These are phyloP conservation scores for Lactifluus rugatus DNA, from an alignment of 768 basidiomycete genomes.

Conservation along the genomic window DNA sequence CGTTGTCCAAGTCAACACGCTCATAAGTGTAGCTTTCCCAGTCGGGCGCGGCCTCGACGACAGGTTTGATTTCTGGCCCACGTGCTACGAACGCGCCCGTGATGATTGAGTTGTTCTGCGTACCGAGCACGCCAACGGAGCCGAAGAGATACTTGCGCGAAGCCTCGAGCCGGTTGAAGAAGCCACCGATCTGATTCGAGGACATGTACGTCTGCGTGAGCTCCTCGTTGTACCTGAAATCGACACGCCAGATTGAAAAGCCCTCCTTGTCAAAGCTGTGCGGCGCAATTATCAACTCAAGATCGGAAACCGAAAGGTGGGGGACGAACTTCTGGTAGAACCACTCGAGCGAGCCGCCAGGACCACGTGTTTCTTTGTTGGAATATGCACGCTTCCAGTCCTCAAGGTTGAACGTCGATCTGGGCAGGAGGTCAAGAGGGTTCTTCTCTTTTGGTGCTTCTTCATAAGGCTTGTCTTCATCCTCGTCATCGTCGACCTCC, in stretches of 20 bases:
- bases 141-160: slow-evolving; percentile 96
- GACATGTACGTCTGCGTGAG: slow-evolving; percentile 93
- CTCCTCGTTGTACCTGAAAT: slow-evolving; percentile 96
- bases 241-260: slow-evolving; percentile 84
- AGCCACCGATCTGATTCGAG: slow-evolving; percentile 84
- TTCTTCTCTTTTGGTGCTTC: slow-evolving; percentile 89
- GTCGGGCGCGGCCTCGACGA: slow-evolving; percentile 78
- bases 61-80: slow-evolving; percentile 61
- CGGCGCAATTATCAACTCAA: slow-evolving; percentile 2
- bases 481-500: slow-evolving; percentile 55
- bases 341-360: slow-evolving; percentile 83
- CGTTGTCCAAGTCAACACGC: slow-evolving; percentile 63
- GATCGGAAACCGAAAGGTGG: background rate
- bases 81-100: slow-evolving; percentile 75
- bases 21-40: slow-evolving; percentile 83
- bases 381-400: slow-evolving; percentile 98
- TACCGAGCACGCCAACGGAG: slow-evolving; percentile 84
- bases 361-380: slow-evolving; percentile 90
- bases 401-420: slow-evolving; percentile 79
- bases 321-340: slow-evolving; percentile 81
- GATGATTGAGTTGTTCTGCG: slow-evolving; percentile 67
- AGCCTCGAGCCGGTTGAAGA: slow-evolving; percentile 97
- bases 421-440: slow-evolving; percentile 87
- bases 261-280: slow-evolving; percentile 77
- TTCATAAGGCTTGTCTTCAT: slow-evolving; percentile 61